These are phyloP conservation scores for Osmozyma mogii DNA, from an alignment of 805 yeast genomes.

Conservation along the genomic window DNA sequence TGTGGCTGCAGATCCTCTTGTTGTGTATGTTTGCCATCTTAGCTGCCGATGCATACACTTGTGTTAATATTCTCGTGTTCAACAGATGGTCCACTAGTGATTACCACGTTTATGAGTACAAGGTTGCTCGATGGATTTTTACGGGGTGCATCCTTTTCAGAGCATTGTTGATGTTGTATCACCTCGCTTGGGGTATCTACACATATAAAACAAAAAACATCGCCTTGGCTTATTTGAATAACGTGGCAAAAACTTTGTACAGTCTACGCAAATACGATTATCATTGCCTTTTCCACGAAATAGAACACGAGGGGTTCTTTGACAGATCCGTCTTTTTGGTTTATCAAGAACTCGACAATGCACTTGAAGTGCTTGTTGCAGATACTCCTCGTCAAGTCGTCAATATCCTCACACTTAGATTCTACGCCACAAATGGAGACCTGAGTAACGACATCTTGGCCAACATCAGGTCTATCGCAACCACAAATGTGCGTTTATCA, in stretches of 20 bases:
- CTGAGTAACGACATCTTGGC: slow-evolving; percentile 33
- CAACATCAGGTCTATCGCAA: slow-evolving; percentile 52
- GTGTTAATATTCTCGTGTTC: slow-evolving; percentile 64
- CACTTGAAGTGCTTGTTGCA: slow-evolving; percentile 56
- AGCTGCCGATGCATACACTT: slow-evolving; percentile 71
- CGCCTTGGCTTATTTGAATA: slow-evolving; percentile 61
- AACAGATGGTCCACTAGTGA: slow-evolving; percentile 57
- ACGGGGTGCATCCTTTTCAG: slow-evolving; percentile 75
- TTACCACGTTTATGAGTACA: slow-evolving; percentile 37
- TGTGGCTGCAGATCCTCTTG: slow-evolving; percentile 34
- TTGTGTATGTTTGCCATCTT: slow-evolving; percentile 45
- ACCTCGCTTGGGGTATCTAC: slow-evolving; percentile 48
- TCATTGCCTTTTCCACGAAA: slow-evolving; percentile 65
- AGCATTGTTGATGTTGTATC: slow-evolving; percentile 48
- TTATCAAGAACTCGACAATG: slow-evolving; percentile 58
- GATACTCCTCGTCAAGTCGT: slow-evolving; percentile 85
- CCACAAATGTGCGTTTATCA: slow-evolving; percentile 55
- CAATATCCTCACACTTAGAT: slow-evolving; percentile 61
- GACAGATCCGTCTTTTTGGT: slow-evolving; percentile 64
- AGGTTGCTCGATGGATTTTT: slow-evolving; percentile 62
- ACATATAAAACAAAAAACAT: slow-evolving; percentile 56
- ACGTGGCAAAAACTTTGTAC: slow-evolving; percentile 51
- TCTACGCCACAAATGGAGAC: slow-evolving; percentile 43
- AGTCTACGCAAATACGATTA: slow-evolving; percentile 51
- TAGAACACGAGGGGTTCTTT: slow-evolving; percentile 52